Evolutionary conservation across 2,329 filamentous ascomycete species (phyloP).

Genomic region (Aspergillus awamori): DNA sequence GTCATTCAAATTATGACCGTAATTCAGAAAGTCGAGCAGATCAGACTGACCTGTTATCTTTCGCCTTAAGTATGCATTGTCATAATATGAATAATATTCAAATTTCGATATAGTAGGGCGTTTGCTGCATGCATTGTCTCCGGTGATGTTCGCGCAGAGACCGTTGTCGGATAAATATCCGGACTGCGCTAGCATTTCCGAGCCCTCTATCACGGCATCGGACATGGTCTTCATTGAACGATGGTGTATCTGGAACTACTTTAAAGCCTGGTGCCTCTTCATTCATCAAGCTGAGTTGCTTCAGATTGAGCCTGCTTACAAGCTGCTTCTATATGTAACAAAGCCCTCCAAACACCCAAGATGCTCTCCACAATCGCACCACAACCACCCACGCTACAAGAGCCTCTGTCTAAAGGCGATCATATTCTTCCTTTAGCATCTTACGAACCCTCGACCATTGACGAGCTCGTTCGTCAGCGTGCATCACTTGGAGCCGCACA

Average conservation of each 20-base stretch:
- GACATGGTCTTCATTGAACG: not conserved
- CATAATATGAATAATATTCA: too few relatives aligned
- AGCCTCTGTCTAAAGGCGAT: conserved; percentile 9
- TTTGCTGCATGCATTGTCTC: too few relatives aligned
- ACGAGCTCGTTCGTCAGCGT: conserved; percentile 44
- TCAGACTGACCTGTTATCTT: too few relatives aligned
- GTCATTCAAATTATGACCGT: too few relatives aligned
- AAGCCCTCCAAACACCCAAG: not conserved
- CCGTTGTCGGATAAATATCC: conserved; percentile 23
- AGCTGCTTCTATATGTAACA: not conserved
- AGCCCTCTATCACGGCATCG: not conserved
- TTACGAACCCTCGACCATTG: conserved; percentile 36
- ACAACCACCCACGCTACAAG: conserved; percentile 11
- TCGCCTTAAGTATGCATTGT: fast-evolving
- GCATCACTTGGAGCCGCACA: conserved; percentile 39
- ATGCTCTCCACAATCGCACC: conserved; percentile 19
- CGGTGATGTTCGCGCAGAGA: too few relatives aligned
- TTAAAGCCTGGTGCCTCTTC: not conserved
- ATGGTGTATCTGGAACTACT: not conserved
- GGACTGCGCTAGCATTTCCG: conserved; percentile 5
- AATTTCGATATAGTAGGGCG: too few relatives aligned
- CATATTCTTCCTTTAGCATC: not conserved
- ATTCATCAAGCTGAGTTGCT: not conserved
- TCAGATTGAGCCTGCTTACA: not conserved
- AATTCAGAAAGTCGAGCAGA: too few relatives aligned